Conservation (phyloP, 306 rosid genomes). For the Vigna reflexopilosa region DNA sequence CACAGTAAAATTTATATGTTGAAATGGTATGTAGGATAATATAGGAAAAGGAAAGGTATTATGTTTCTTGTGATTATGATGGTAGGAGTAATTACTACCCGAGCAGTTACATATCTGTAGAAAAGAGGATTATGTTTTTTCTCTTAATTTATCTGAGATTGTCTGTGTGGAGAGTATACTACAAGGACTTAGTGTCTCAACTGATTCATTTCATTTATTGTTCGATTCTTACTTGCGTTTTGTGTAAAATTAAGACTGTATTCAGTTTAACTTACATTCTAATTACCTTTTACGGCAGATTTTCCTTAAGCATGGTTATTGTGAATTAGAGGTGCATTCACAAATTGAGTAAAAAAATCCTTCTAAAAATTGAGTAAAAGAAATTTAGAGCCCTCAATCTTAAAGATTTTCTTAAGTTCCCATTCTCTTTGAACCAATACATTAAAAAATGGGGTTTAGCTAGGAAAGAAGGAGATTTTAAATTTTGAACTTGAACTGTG, state of each 20-base stretch:
- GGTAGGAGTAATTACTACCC: neutral
- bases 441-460: too few relatives aligned
- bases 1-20: too few relatives aligned
- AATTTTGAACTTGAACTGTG: too few relatives aligned
- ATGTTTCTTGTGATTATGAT: constrained; percentile 10
- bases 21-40: too few relatives aligned
- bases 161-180: constrained; percentile 1
- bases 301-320: constrained; percentile 50
- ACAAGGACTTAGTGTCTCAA: constrained; percentile 1
- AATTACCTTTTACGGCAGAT: constrained; percentile 38
- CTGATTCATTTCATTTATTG: neutral
- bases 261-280: constrained; percentile 31
- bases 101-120: neutral
- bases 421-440: too few relatives aligned
- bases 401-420: too few relatives aligned
- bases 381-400: too few relatives aligned
- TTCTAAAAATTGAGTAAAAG: too few relatives aligned
- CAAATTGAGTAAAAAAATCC: too few relatives aligned
- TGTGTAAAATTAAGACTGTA: constrained; percentile 26
- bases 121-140: neutral
- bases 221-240: constrained; percentile 11
- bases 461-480: too few relatives aligned
- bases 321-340: too few relatives aligned
- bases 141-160: neutral
- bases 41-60: too few relatives aligned